Evolutionary conservation across 768 basidiomycete genomes (phyloP).

Genomic region (Tricholoma hemisulphureum): DNA sequence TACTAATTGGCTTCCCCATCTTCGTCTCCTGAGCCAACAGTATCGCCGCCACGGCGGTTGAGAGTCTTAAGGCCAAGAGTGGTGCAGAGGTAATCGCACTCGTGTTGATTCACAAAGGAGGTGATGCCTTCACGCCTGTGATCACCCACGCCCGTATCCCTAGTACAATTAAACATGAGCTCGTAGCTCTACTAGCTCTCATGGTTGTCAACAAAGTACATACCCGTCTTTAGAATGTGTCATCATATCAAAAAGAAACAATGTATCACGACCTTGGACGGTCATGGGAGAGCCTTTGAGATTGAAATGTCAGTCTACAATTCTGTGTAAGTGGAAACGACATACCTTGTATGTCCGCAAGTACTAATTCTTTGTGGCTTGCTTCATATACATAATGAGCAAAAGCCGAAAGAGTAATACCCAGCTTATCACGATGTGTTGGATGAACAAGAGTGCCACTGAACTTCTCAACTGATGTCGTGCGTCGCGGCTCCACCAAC

Average conservation of each 20-base stretch:
- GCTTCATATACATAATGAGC: conserved; percentile 12
- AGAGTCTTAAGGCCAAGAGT: conserved; percentile 10
- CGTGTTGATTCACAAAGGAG: conserved; percentile 10
- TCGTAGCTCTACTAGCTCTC: too few species aligned
- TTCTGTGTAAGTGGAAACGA: too few species aligned
- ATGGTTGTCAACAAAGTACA: background rate
- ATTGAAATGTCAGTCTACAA: background rate
- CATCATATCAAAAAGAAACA: background rate
- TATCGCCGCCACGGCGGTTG: background rate
- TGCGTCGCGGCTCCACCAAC: conserved; percentile 13
- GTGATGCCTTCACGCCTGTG: conserved; percentile 10
- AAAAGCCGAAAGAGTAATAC: conserved; percentile 8
- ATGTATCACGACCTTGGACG: background rate
- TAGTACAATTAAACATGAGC: too few species aligned
- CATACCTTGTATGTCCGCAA: conserved; percentile 16
- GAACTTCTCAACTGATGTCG: conserved; percentile 9
- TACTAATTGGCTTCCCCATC: too few species aligned
- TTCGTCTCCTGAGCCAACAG: too few species aligned
- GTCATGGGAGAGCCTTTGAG: background rate
- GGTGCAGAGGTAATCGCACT: conserved; percentile 9
- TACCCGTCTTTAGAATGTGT: background rate
- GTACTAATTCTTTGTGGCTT: conserved; percentile 10
- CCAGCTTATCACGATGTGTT: conserved; percentile 7
- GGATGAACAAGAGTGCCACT: conserved; percentile 13
- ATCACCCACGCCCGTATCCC: conserved; percentile 15